Conservation (phyloP, 179 eudicot genomes). For the Carnegiea gigantea region DNA sequence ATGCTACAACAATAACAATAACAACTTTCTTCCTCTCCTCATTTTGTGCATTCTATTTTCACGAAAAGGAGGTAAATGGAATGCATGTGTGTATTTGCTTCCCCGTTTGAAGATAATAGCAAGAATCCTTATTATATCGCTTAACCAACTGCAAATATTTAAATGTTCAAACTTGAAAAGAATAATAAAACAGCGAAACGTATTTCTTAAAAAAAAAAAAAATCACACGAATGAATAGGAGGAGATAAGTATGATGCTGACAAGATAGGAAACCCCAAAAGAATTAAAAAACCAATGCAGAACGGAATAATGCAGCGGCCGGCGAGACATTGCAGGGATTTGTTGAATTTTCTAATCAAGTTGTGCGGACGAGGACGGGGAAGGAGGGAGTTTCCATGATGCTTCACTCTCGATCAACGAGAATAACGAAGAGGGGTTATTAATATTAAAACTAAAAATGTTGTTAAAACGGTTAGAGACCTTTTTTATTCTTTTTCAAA, state of each 20-base stretch:
- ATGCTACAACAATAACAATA: too few relatives aligned
- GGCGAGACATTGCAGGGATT: not conserved
- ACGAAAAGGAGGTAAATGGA: too few relatives aligned
- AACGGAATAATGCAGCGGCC: not conserved
- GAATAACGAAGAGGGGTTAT: not conserved
- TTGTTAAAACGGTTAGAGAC: slow-evolving; percentile 23
- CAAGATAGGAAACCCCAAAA: not conserved
- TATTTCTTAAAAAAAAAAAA: not conserved
- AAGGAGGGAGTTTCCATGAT: slow-evolving; percentile 27
- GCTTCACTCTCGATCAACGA: slow-evolving; percentile 21
- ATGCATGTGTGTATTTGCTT: too few relatives aligned
- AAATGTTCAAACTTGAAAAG: not conserved
- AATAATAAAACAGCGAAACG: not conserved
- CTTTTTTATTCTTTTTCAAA: not conserved
- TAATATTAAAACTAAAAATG: not conserved
- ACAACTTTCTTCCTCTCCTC: too few relatives aligned
- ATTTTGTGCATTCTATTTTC: too few relatives aligned
- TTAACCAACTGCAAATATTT: not conserved
- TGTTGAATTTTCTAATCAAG: not conserved
- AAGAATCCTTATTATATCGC: not conserved
- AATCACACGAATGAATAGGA: not conserved
- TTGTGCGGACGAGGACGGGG: not conserved
- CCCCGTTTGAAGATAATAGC: not conserved
- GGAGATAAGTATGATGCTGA: not conserved
- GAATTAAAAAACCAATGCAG: not conserved